Conservation (phyloP, 2,329 filamentous ascomycete genomes). For the Botrytis sinoallii region DNA sequence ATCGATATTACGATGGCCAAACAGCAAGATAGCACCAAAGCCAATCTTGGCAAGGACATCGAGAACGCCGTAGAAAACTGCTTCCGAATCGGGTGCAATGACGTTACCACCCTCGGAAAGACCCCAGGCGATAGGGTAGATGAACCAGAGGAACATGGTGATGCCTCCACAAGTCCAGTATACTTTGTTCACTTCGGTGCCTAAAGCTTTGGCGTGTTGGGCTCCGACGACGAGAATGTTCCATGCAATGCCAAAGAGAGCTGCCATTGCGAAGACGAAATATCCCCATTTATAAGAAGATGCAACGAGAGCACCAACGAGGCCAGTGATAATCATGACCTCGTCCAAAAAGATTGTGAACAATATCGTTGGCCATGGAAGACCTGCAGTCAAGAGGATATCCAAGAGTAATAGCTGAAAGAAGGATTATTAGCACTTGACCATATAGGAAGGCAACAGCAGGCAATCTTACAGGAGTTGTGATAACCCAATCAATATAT, state of each 20-base stretch:
- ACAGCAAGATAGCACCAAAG: constrained; percentile 58
- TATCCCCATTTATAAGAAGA: constrained; percentile 68
- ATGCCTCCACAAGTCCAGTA: constrained; percentile 56
- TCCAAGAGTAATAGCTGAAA: constrained; percentile 55
- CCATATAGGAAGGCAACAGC: background rate
- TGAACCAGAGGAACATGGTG: constrained; percentile 60
- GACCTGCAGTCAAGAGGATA: constrained; percentile 59
- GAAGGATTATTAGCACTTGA: background rate
- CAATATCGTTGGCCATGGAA: constrained; percentile 63
- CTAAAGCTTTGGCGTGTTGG: constrained; percentile 53
- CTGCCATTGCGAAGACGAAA: constrained; percentile 53
- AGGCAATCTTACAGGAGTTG: constrained; percentile 48
- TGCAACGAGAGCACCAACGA: constrained; percentile 61
- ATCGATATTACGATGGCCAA: constrained; percentile 61
- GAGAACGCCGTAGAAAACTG: constrained; percentile 64
- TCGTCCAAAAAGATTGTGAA: constrained; percentile 60
- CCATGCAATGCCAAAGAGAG: constrained; percentile 59
- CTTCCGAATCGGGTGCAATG: constrained; percentile 63
- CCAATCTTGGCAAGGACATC: constrained; percentile 63
- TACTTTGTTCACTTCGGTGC: constrained; percentile 49
- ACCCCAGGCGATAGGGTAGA: constrained; percentile 65
- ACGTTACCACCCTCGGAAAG: constrained; percentile 62
- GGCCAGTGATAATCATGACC: constrained; percentile 65
- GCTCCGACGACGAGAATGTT: constrained; percentile 55
- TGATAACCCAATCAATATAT: constrained; percentile 63